Conservation (phyloP, 257 asterid genomes). For the Penstemon eatonii region DNA sequence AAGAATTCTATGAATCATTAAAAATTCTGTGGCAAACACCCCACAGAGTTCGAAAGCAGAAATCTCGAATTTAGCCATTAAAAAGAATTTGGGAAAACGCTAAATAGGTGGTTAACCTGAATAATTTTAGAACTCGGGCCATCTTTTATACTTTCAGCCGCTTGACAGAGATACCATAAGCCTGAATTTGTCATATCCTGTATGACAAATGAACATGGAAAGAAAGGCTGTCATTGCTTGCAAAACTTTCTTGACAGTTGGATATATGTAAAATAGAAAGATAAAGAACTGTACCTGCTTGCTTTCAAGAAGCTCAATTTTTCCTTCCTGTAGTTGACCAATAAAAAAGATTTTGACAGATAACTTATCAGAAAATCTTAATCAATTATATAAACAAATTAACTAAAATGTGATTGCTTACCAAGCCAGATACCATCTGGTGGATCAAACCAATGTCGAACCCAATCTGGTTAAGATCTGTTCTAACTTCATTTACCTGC, state of each 20-base stretch:
- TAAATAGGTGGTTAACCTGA: constrained; percentile 43
- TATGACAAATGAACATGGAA: constrained; percentile 7
- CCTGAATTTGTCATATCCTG: constrained; percentile 83
- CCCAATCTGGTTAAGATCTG: constrained; percentile 70
- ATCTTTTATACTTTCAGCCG: constrained; percentile 56
- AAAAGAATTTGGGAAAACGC: constrained; percentile 5
- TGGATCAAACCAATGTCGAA: constrained; percentile 59
- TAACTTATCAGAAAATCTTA: background rate
- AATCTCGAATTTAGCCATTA: background rate
- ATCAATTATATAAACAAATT: background rate
- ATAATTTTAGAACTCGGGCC: constrained; percentile 48
- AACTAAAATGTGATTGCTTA: constrained; percentile 32
- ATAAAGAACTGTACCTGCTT: constrained; percentile 55
- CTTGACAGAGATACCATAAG: constrained; percentile 79
- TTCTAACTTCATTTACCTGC: constrained; percentile 69
- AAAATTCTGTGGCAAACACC: too few species aligned
- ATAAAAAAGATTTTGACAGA: constrained; percentile 24
- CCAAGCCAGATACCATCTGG: constrained; percentile 77
- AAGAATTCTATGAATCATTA: too few species aligned
- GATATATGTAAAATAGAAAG: background rate
- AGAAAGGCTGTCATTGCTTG: constrained; percentile 21
- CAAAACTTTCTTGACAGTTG: background rate
- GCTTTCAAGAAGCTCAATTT: constrained; percentile 72
- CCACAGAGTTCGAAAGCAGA: too few species aligned
- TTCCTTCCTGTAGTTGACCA: constrained; percentile 62